These are phyloP conservation scores for Tilletia caries DNA, from an alignment of 1,284 basidiomycete species.

Conservation along the genomic window DNA sequence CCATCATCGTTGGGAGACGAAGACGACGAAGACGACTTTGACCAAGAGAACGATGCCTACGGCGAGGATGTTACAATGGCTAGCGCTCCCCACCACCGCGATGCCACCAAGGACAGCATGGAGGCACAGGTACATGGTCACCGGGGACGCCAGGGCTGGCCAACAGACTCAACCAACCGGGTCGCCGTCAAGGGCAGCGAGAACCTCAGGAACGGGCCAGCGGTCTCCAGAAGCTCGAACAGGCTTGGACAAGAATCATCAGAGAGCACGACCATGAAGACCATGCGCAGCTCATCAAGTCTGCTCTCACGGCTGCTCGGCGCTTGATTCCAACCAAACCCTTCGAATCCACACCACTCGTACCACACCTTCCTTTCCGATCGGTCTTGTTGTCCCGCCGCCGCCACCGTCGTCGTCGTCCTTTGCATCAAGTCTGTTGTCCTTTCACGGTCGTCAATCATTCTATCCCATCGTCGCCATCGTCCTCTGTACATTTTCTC, in stretches of 20 bases:
- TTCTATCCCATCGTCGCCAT: slow-evolving; percentile 3
- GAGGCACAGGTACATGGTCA: slow-evolving; percentile 3
- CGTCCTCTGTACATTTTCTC: neutral
- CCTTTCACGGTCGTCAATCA: neutral
- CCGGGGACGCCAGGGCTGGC: slow-evolving; percentile 4
- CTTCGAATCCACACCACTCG: no score
- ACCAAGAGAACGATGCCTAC: slow-evolving; percentile 32
- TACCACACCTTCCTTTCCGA: no score
- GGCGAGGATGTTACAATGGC: slow-evolving; percentile 31
- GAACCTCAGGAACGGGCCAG: no score
- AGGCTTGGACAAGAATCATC: slow-evolving; percentile 39
- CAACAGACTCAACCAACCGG: slow-evolving; percentile 13
- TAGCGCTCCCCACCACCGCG: slow-evolving; percentile 21
- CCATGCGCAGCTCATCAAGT: slow-evolving; percentile 40
- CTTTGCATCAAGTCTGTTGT: slow-evolving; percentile 1
- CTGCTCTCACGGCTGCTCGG: slow-evolving; percentile 42
- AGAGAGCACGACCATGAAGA: slow-evolving; percentile 33
- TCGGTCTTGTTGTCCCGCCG: no score
- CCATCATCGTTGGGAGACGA: slow-evolving; percentile 47
- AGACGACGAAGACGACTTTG: slow-evolving; percentile 37
- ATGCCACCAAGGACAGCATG: slow-evolving; percentile 19
- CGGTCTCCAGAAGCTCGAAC: slow-evolving; percentile 23
- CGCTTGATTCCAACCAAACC: slow-evolving; percentile 1
- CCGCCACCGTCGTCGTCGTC: neutral
- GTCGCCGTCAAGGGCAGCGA: slow-evolving; percentile 37